Evolutionary conservation across 2,329 filamentous ascomycete species (phyloP).

Genomic region (Cryphonectria nitschkei): DNA sequence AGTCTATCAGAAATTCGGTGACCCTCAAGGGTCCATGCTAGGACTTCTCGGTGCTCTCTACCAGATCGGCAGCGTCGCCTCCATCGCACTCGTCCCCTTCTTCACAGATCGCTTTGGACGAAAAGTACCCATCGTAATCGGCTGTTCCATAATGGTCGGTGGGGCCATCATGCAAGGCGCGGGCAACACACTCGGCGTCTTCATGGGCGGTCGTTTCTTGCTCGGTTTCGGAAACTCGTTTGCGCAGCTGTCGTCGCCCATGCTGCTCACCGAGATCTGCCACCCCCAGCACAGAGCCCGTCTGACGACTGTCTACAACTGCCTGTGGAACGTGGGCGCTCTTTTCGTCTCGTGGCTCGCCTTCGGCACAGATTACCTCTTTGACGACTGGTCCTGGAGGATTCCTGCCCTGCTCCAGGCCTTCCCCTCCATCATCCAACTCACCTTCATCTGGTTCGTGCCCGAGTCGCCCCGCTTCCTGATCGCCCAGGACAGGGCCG

Average conservation of each 20-base stretch:
- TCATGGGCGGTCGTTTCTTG: slow-evolving; percentile 59
- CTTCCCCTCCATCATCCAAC: slow-evolving; percentile 51
- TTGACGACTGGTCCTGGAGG: slow-evolving; percentile 57
- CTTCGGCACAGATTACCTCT: slow-evolving; percentile 51
- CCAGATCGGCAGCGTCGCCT: slow-evolving; percentile 60
- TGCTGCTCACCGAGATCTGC: slow-evolving; percentile 57
- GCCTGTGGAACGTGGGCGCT: slow-evolving; percentile 57
- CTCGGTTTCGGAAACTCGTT: slow-evolving; percentile 62
- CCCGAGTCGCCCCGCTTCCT: slow-evolving; percentile 55
- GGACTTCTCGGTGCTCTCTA: slow-evolving; percentile 63
- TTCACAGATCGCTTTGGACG: slow-evolving; percentile 60
- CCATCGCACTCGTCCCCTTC: slow-evolving; percentile 60
- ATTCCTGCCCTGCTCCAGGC: slow-evolving; percentile 54
- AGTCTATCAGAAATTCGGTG: slow-evolving; percentile 45
- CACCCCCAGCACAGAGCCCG: slow-evolving; percentile 54
- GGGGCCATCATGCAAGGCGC: slow-evolving; percentile 61
- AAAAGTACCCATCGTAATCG: slow-evolving; percentile 56
- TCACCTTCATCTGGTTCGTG: slow-evolving; percentile 54
- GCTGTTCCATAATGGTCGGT: slow-evolving; percentile 57
- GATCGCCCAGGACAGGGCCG: slow-evolving; percentile 42
- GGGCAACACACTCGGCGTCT: slow-evolving; percentile 49
- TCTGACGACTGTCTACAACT: slow-evolving; percentile 59
- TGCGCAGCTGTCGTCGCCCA: slow-evolving; percentile 55
- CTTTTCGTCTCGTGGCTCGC: slow-evolving; percentile 52
- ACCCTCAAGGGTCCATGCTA: slow-evolving; percentile 47